phyloP scores from a whole-genome alignment of 306 rosid species.

The Psophocarpus tetragonolobus region DNA sequence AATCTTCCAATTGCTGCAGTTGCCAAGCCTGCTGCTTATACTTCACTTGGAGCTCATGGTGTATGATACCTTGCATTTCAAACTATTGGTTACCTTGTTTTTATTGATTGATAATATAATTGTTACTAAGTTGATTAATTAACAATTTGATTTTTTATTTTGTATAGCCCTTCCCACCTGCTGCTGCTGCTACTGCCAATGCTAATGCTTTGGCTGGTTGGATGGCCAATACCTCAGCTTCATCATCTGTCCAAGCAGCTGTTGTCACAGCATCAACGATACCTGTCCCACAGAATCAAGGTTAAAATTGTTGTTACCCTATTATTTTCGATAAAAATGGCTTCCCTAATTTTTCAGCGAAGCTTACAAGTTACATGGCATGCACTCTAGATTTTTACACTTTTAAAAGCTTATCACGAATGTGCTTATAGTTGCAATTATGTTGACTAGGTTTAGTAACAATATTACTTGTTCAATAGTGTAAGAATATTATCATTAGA shows the following conservation, averaged over 20 bases:
- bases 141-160: constrained; percentile 20
- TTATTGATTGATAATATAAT: constrained; percentile 9
- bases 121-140: constrained; percentile 15
- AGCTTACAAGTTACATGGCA: not conserved
- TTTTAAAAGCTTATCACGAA: not conserved
- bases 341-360: not conserved
- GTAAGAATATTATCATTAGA: too few species aligned
- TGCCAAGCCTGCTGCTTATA: constrained; percentile 69
- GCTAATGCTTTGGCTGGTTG: constrained; percentile 86
- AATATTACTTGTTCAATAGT: constrained; percentile 16
- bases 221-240: constrained; percentile 88
- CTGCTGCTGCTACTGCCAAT: constrained; percentile 67
- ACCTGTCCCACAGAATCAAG: constrained; percentile 83
- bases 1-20: constrained; percentile 73
- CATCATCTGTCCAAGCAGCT: constrained; percentile 91
- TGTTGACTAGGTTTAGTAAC: constrained; percentile 8
- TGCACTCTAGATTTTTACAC: not conserved
- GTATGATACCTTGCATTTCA: constrained; percentile 62
- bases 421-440: not conserved
- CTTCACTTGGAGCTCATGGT: constrained; percentile 69
- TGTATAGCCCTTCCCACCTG: constrained; percentile 68
- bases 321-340: not conserved
- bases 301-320: constrained; percentile 36
- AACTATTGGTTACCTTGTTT: constrained; percentile 18
- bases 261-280: constrained; percentile 78